Percentiles rank a stretch among this genome's conserved stretches.
Evolutionary conservation across 1,139 yeast species (phyloP).

Genomic region (Pichia kudriavzevii): DNA sequence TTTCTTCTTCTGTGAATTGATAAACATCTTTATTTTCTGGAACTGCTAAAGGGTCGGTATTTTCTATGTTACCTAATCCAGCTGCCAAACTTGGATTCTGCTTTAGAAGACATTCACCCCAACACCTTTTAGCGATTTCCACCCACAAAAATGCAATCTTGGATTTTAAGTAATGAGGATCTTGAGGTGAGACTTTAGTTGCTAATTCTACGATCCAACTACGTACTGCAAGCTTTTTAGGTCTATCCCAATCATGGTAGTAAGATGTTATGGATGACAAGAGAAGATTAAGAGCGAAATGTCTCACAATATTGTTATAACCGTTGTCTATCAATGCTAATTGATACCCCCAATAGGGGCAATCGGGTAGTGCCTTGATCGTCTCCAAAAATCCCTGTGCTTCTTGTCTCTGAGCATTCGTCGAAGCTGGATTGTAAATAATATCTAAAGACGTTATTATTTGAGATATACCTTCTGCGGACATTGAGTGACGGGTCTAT

Average conservation of each 20-base stretch:
- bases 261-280: constrained; percentile 56
- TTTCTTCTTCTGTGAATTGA: constrained; percentile 33
- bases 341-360: constrained; percentile 91
- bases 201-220: constrained; percentile 82
- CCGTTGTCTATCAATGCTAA: constrained; percentile 59
- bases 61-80: background rate
- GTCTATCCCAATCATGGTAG: constrained; percentile 51
- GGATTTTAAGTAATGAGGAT: constrained; percentile 86
- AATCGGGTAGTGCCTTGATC: constrained; percentile 68
- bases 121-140: constrained; percentile 79
- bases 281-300: constrained; percentile 78
- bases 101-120: constrained; percentile 54
- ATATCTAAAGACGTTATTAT: constrained; percentile 71
- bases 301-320: constrained; percentile 67
- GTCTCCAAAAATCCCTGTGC: constrained; percentile 72
- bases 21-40: constrained; percentile 7
- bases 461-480: constrained; percentile 56
- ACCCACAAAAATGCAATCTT: constrained; percentile 90
- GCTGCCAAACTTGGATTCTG: background rate
- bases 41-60: background rate
- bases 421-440: constrained; percentile 66
- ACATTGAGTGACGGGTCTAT: constrained; percentile 37
- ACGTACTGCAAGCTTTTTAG: constrained; percentile 63
- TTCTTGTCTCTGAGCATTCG: constrained; percentile 55
- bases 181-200: constrained; percentile 46